Percentiles rank a stretch among this genome's conserved stretches.
These are phyloP conservation scores for Scenedesmus sp. DNA, from an alignment of 163 green algal species.

Conservation along the genomic window DNA sequence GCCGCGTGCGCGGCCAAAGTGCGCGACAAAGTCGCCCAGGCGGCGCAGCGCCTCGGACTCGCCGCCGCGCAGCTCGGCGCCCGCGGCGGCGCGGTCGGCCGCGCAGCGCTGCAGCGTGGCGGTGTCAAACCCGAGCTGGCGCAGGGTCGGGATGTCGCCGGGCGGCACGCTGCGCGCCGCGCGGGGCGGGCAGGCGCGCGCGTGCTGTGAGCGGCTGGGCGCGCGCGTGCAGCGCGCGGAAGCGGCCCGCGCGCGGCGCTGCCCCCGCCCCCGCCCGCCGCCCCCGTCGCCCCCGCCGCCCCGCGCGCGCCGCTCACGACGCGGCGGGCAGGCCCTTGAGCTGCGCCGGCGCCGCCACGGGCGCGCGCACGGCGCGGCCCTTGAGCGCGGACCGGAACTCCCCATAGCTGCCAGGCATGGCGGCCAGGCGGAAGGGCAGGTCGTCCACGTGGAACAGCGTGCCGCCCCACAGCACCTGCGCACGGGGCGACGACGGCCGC, in stretches of 20 bases:
- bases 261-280: no score
- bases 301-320: neutral
- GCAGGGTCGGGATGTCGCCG: slow-evolving; percentile 62
- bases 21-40: slow-evolving; percentile 55
- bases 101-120: slow-evolving; percentile 3
- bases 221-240: no score
- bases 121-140: slow-evolving; percentile 57
- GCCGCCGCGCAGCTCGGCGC: slow-evolving; percentile 53
- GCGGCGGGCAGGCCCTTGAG: slow-evolving; percentile 61
- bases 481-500: no score
- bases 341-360: slow-evolving; percentile 41
- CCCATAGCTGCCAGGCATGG: slow-evolving; percentile 51
- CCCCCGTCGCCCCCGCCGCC: no score
- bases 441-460: slow-evolving; percentile 74
- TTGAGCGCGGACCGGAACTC: slow-evolving; percentile 62
- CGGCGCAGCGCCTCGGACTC: slow-evolving; percentile 69
- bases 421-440: slow-evolving; percentile 60
- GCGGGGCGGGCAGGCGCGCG: no score
- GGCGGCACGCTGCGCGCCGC: slow-evolving; percentile 6
- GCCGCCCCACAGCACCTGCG: slow-evolving; percentile 61
- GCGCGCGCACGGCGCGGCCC: slow-evolving; percentile 46
- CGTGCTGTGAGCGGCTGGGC: no score
- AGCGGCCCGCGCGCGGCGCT: no score
- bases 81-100: neutral
- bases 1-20: slow-evolving; percentile 24